phyloP scores from a whole-genome alignment of 2,329 filamentous ascomycete genomes.

The Colletotrichum scovillei region DNA sequence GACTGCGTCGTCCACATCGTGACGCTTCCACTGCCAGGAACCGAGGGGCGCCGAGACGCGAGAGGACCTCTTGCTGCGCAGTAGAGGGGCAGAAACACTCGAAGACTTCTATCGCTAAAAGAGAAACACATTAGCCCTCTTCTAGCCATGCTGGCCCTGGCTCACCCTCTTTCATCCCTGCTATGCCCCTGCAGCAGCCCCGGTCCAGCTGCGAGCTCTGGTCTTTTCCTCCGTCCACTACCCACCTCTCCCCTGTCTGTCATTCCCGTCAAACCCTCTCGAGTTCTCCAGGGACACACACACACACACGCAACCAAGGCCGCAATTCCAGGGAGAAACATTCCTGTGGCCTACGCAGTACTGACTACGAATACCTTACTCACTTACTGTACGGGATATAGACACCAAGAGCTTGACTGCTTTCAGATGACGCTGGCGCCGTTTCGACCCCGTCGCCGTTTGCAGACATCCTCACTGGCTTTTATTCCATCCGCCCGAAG shows the following conservation, averaged over 20 bases:
- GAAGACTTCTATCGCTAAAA: conserved; percentile 35
- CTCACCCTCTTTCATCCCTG: conserved; percentile 1
- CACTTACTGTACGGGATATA: too few species aligned
- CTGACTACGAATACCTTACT: too few species aligned
- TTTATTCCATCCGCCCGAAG: not conserved
- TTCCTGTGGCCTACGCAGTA: not conserved
- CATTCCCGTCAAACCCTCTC: not conserved
- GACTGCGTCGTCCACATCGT: not conserved
- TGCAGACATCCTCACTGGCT: not conserved
- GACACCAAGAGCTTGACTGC: not conserved
- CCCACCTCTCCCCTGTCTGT: not conserved
- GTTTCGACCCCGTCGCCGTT: not conserved
- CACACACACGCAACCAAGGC: not conserved
- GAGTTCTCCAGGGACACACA: not conserved
- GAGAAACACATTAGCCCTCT: conserved; percentile 27
- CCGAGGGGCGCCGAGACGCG: conserved; percentile 13
- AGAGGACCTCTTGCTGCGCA: not conserved
- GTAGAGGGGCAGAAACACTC: conserved; percentile 32
- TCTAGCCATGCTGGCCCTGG: conserved; percentile 20
- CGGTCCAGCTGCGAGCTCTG: not conserved
- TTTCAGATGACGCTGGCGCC: conserved; percentile 4
- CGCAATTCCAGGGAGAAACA: not conserved
- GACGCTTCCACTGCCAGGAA: not conserved
- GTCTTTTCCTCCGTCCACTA: not conserved
- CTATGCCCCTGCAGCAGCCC: conserved; percentile 7